Conservation (phyloP, 345 rosid genomes). For the Brassica carinata region DNA sequence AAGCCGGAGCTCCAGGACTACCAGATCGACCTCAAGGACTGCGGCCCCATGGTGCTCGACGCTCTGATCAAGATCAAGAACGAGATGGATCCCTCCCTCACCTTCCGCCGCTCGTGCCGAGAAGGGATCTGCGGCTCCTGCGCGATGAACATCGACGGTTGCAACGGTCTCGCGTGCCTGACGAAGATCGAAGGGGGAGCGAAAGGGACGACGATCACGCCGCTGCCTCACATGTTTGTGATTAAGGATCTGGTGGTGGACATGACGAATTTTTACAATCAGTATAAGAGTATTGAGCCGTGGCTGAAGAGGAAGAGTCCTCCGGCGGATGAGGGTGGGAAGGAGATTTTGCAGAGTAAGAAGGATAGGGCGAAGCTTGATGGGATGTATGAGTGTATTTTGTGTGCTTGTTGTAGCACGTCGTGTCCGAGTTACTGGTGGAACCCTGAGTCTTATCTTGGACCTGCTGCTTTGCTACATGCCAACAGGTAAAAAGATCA, state of each 20-base stretch:
- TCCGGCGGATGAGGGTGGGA: slow-evolving; percentile 54
- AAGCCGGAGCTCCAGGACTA: slow-evolving; percentile 74
- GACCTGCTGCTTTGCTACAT: slow-evolving; percentile 94
- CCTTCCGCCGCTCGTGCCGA: slow-evolving; percentile 95
- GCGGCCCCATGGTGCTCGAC: slow-evolving; percentile 97
- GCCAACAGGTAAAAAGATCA: slow-evolving; percentile 68
- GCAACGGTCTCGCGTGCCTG: slow-evolving; percentile 92
- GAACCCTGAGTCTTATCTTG: slow-evolving; percentile 95
- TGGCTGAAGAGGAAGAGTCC: slow-evolving; percentile 97
- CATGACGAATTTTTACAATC: slow-evolving; percentile 96
- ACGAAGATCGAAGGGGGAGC: slow-evolving; percentile 65
- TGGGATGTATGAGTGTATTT: slow-evolving; percentile 97
- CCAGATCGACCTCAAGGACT: slow-evolving; percentile 80
- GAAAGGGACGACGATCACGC: slow-evolving; percentile 56
- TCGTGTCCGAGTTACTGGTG: slow-evolving; percentile 99
- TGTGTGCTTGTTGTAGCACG: slow-evolving; percentile 95
- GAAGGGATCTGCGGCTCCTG: slow-evolving; percentile 98
- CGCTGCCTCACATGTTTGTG: slow-evolving; percentile 95
- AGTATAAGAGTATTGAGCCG: slow-evolving; percentile 98
- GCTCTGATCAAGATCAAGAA: slow-evolving; percentile 97
- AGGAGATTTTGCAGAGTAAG: slow-evolving; percentile 93
- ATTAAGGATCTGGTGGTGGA: slow-evolving; percentile 96
- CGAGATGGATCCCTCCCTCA: slow-evolving; percentile 91
- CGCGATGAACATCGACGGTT: slow-evolving; percentile 98
- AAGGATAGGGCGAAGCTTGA: slow-evolving; percentile 90